phyloP scores from a whole-genome alignment of 108 stramenopile species.

The Aurantiochytrium sp. region DNA sequence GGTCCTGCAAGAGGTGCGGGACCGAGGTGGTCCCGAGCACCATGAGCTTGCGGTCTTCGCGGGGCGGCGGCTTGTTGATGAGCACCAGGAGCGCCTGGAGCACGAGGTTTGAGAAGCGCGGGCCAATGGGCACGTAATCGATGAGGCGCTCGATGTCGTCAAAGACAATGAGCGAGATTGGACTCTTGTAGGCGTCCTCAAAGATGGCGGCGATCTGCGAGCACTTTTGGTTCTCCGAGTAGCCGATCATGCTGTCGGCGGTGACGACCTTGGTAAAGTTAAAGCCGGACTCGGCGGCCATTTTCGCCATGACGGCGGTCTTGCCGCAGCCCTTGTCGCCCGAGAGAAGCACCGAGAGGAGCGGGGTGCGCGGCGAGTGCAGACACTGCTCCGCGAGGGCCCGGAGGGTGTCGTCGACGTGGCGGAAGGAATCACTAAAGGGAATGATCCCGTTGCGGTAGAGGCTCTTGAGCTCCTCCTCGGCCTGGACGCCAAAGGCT shows the following conservation, averaged over 20 bases:
- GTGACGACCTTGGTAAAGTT: conserved; percentile 92
- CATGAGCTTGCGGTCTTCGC: conserved; percentile 77
- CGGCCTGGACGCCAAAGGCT: conserved; percentile 81
- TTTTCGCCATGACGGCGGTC: conserved; percentile 89
- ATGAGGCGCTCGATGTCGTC: conserved; percentile 98
- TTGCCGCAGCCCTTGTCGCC: conserved; percentile 82
- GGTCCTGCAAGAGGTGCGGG: conserved; percentile 79
- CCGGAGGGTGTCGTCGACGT: conserved; percentile 69
- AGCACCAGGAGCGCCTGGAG: conserved; percentile 93
- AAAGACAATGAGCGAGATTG: conserved; percentile 87
- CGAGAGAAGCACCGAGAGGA: conserved; percentile 82
- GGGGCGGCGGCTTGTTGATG: conserved; percentile 89
- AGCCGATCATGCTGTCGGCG: conserved; percentile 95
- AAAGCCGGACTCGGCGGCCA: conserved; percentile 84
- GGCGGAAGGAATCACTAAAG: conserved; percentile 81
- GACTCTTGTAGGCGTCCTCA: conserved; percentile 93
- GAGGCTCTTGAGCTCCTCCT: conserved; percentile 76
- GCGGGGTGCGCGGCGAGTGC: conserved; percentile 78
- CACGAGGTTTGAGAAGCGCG: conserved; percentile 90
- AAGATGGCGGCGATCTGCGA: conserved; percentile 85
- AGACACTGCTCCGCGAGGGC: conserved; percentile 79
- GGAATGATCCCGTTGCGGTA: conserved; percentile 91
- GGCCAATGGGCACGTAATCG: conserved; percentile 93
- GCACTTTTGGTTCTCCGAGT: conserved; percentile 68
- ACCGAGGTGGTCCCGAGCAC: conserved; percentile 87